A percentile compares a stretch with the other conserved stretches of the same genome.
Evolutionary conservation across 129 eudicot genomes (phyloP).

Genomic region (Escallonia rubra): DNA sequence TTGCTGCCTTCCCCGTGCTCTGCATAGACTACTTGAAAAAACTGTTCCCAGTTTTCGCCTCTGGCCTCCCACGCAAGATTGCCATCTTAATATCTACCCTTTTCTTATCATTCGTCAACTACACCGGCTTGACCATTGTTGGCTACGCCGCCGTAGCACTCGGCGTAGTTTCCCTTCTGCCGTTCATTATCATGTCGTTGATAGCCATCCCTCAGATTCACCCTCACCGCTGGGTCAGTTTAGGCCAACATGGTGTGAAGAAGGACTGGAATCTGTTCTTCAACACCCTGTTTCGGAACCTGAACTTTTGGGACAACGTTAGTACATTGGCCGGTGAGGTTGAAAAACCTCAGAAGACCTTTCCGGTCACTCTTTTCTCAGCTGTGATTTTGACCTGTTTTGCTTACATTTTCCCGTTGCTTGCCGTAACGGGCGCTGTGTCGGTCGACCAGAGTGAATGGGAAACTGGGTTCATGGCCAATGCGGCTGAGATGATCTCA

Average conservation of each 20-base stretch:
- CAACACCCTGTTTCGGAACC: constrained; percentile 48
- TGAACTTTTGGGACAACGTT: constrained; percentile 56
- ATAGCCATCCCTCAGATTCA: no score
- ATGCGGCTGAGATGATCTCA: constrained; percentile 36
- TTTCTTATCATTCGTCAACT: no score
- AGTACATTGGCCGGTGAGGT: constrained; percentile 71
- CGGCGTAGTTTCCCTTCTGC: no score
- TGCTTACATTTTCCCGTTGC: constrained; percentile 42
- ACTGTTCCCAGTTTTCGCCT: no score
- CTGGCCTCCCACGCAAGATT: no score
- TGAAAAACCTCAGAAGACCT: constrained; percentile 39
- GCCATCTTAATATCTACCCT: no score
- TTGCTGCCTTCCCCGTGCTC: no score
- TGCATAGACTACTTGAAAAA: no score
- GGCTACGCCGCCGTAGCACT: no score
- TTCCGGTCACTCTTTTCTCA: constrained; percentile 29
- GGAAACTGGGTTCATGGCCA: constrained; percentile 51
- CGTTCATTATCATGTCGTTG: no score
- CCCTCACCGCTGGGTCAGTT: no score
- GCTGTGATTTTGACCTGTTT: constrained; percentile 53
- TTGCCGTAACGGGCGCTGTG: constrained; percentile 38
- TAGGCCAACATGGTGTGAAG: constrained; percentile 39
- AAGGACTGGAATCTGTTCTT: constrained; percentile 46
- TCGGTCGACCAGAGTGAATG: constrained; percentile 17
- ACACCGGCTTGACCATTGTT: no score